Conservation (phyloP, 164 flowering plant species). For the Nymphaea colorata region DNA sequence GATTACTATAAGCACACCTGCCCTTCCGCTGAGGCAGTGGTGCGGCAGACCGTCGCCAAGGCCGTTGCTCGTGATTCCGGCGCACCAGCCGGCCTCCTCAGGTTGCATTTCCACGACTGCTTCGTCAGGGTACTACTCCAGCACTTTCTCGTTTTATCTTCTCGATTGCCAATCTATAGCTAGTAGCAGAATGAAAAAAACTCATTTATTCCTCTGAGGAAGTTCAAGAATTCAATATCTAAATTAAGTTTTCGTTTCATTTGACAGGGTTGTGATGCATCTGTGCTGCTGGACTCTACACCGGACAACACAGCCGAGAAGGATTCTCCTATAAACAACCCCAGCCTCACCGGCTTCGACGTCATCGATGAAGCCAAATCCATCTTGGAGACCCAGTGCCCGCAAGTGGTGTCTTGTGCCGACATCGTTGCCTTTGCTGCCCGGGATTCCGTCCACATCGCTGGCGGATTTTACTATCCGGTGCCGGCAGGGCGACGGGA, state of each 20-base stretch:
- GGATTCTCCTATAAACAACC: constrained; percentile 30
- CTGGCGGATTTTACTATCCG: constrained; percentile 26
- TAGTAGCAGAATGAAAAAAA: no score
- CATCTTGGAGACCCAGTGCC: constrained; percentile 44
- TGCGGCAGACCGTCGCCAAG: constrained; percentile 21
- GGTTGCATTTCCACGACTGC: constrained; percentile 70
- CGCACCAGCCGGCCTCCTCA: constrained; percentile 41
- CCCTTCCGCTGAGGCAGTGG: constrained; percentile 36
- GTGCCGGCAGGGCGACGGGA: constrained; percentile 56
- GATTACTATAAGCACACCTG: constrained; percentile 39
- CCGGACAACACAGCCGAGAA: constrained; percentile 32
- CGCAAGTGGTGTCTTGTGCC: constrained; percentile 64
- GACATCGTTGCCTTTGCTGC: constrained; percentile 58
- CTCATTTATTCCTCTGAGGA: no score
- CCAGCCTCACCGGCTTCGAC: constrained; percentile 31
- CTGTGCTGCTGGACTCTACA: constrained; percentile 27
- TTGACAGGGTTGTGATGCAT: constrained; percentile 50
- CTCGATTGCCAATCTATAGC: no score
- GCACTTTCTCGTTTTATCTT: no score
- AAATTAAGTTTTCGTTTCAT: no score
- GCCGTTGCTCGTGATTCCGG: constrained; percentile 21
- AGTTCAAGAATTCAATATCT: no score
- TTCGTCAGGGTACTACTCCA: constrained; percentile 18
- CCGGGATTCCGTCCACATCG: constrained; percentile 34
- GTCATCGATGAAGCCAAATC: constrained; percentile 50